These are phyloP conservation scores for Letharia lupina DNA, from an alignment of 495 filamentous ascomycete species.

Conservation along the genomic window DNA sequence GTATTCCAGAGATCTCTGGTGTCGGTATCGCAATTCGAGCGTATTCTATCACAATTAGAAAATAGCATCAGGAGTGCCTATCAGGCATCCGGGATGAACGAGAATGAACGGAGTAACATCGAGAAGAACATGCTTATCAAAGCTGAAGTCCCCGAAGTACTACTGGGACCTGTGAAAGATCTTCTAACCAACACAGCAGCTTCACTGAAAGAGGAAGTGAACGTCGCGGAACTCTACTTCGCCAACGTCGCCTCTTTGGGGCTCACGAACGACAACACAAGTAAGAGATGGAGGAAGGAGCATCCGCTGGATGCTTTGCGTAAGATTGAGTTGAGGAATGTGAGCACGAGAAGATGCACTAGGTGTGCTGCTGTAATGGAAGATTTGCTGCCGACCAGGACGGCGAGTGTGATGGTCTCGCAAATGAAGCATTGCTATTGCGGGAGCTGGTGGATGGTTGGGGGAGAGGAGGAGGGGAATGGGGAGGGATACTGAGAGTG, in stretches of 20 bases:
- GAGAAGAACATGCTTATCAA: slow-evolving; percentile 44
- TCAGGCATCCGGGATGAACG: slow-evolving; percentile 38
- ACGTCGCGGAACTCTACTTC: slow-evolving; percentile 42
- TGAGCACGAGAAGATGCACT: slow-evolving; percentile 43
- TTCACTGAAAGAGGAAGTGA: slow-evolving; percentile 35
- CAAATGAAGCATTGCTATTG: slow-evolving; percentile 22
- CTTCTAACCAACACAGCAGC: slow-evolving; percentile 39
- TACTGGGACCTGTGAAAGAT: slow-evolving; percentile 36
- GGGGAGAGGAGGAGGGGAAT: slow-evolving; percentile 11
- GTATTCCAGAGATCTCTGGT: slow-evolving; percentile 37
- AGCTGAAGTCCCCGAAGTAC: slow-evolving; percentile 37
- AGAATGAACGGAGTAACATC: slow-evolving; percentile 38
- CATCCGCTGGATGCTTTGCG: slow-evolving; percentile 41
- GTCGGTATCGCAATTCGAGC: slow-evolving; percentile 41
- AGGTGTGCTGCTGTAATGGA: slow-evolving; percentile 58
- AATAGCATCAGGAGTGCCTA: slow-evolving; percentile 41
- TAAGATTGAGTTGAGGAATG: slow-evolving; percentile 27
- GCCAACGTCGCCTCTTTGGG: slow-evolving; percentile 45
- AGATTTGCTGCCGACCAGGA: slow-evolving; percentile 35
- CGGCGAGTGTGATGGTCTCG: slow-evolving; percentile 8
- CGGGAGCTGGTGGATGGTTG: slow-evolving; percentile 24
- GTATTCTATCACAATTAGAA: slow-evolving; percentile 41
- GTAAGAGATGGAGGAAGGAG: slow-evolving; percentile 32
- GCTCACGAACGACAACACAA: slow-evolving; percentile 35
- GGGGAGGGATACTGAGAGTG: not conserved